Evolutionary conservation across 805 yeast species (phyloP), one percentile per base, ranked within the genome.

Genomic region (Metschnikowia corniflorae): DNA sequence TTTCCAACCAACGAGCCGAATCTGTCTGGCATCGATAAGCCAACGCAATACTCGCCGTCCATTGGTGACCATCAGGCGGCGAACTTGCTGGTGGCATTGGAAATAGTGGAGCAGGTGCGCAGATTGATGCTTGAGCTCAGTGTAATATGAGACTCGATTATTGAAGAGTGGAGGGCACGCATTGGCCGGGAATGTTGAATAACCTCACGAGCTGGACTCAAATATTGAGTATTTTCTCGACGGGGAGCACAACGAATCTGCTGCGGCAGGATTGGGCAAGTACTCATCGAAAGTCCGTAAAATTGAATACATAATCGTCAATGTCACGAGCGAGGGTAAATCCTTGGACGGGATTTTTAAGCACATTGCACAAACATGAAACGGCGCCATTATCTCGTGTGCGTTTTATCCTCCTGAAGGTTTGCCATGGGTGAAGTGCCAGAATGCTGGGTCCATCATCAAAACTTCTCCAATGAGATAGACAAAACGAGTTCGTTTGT

Each of bases 101-200:
- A 70, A 15, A 70, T 84, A 2, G 47, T 80, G 2, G 77, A 77
- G 16, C 26, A 64, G 6, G 23, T 65, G 17, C 39, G 37, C 9
- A 13, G 22, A 1, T 50, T 34, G 37, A 43, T 13, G 41, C 43
- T 29, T 37, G 58, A 8, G 50, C 56, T 40, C 46, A 14, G 49
- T 8, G 23, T 79, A 7, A 50, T 71, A 0, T 39, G 43, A 2
- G 55, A 56, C 0, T 45, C 59, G 1, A 63, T 85, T 0, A 46
- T 54, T 4, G 43, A 51, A 6, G 95, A 96, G 0, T 89, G 0
- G 33, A 49, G 2, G 35, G 47, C 0, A 80, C 88, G 0, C 44
- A 49, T 7, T 89, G 97, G 97, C 95, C 95, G 0, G 97, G 97
- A 1, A 65, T 97, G 42, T 61, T 93, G 35, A 96, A 93, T 50